Evolutionary conservation across 1,284 basidiomycete species (phyloP), one percentile per base, ranked within the genome.

Genomic region (Macrocystidia cucumis): DNA sequence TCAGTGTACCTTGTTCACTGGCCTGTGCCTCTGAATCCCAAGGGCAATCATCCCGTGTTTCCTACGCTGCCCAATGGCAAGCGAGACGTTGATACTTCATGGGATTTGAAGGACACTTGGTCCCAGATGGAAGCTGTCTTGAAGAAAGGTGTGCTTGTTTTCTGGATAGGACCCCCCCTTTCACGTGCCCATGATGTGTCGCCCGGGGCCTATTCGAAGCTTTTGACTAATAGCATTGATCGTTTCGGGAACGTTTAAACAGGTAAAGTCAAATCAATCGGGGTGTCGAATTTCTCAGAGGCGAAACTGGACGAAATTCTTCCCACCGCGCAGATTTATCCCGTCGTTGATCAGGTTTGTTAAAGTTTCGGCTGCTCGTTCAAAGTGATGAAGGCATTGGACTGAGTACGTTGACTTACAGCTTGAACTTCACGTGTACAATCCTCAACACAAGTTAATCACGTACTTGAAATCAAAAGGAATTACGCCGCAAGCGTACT

Each of bases 401-500:
- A 13, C 27, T 16, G 13, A 32, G 13, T 31, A 33, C 20, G 13
- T 9, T 3, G 12, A 9, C 8, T 9, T 42, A 12, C 41, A 81
- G 75, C 63, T 88, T 37, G 86, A 88, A 54, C 61, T 88, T 19
- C 85, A 88, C 56, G 60, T 83, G 13, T 84, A 81, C 57, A 84
- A 84, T 58, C 83, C 84, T 0, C 78, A 91, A 50, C 78, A 79
- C 56, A 68, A 78, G 38, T 71, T 91, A 31, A 48, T 84, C 38
- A 57, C 64, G 11, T 91, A 77, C 60, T 70, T 86, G 52, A 69
- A 73, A 49, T 61, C 66, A 22, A 78, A 88, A 54, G 68, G 66
- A 22, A 91, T 93, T 48, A 59, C 78, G 18, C 63, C 85, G 1
- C 72, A 90, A 55, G 88, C 88, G 0, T 92, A 91, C 59, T 89